A percentile compares a stretch with the other conserved stretches of the same genome.
Evolutionary conservation across 306 rosid species (phyloP).

Genomic region (Nissolia schottii): DNA sequence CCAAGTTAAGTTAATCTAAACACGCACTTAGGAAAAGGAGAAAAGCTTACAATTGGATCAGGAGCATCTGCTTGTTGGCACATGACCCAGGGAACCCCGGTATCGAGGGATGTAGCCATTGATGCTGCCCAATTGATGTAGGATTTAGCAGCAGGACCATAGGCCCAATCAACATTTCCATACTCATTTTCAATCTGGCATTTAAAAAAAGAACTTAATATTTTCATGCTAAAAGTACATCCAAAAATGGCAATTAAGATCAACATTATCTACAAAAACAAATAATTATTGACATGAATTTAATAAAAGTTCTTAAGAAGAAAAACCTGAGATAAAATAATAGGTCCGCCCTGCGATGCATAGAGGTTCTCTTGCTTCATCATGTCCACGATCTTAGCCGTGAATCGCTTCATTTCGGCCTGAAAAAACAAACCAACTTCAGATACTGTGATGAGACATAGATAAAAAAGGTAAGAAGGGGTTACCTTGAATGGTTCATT

Average conservation of each 20-base stretch:
- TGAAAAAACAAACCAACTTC: slow-evolving; percentile 26
- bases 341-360: slow-evolving; percentile 95
- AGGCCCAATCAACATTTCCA: slow-evolving; percentile 46
- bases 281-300: not conserved
- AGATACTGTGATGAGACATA: not conserved
- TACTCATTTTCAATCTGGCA: slow-evolving; percentile 90
- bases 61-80: slow-evolving; percentile 93
- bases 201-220: not conserved
- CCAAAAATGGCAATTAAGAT: not conserved
- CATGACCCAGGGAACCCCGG: slow-evolving; percentile 99
- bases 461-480: not conserved
- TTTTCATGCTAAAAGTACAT: not conserved
- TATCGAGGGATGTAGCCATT: slow-evolving; percentile 82
- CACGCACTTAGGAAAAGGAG: too few relatives aligned
- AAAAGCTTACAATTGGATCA: slow-evolving; percentile 75
- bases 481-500: slow-evolving; percentile 79
- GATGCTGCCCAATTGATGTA: slow-evolving; percentile 85
- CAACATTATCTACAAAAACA: not conserved
- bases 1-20: too few relatives aligned
- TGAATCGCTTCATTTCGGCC: slow-evolving; percentile 89
- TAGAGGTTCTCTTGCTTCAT: slow-evolving; percentile 86
- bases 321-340: slow-evolving; percentile 88
- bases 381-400: slow-evolving; percentile 73
- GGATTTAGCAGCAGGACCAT: slow-evolving; percentile 68
- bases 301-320: not conserved